Evolutionary conservation across 1,284 basidiomycete genomes (phyloP).

Genomic region (Rhodotorula sp.): DNA sequence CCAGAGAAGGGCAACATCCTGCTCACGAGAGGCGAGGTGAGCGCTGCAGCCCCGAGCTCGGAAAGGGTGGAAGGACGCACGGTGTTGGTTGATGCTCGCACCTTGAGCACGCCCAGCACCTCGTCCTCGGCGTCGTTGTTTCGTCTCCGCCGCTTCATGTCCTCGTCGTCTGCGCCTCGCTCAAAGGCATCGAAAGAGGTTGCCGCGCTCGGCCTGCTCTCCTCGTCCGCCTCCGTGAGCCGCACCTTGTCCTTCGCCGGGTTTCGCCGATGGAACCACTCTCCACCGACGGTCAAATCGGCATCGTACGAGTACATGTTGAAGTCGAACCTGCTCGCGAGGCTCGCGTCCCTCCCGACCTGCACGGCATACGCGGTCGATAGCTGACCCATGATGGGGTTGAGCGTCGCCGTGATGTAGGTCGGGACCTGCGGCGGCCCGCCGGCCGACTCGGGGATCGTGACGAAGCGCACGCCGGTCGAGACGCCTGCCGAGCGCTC

Average conservation of each 20-base stretch:
- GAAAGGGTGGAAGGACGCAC: conserved; percentile 56
- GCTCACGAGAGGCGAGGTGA: conserved; percentile 24
- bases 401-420: conserved; percentile 89
- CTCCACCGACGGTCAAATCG: conserved; percentile 72
- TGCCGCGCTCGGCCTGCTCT: background rate
- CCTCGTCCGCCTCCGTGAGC: background rate
- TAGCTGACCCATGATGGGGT: conserved; percentile 94
- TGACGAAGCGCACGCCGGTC: conserved; percentile 88
- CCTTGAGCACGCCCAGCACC: conserved; percentile 81
- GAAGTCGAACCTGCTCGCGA: conserved; percentile 91
- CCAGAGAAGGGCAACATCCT: conserved; percentile 90
- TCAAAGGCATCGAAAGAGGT: conserved; percentile 38
- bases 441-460: conserved; percentile 67
- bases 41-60: background rate
- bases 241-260: background rate
- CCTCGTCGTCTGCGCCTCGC: conserved; percentile 10
- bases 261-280: conserved; percentile 36
- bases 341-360: conserved; percentile 78
- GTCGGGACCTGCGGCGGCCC: conserved; percentile 66
- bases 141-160: background rate
- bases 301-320: conserved; percentile 96
- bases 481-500: conserved; percentile 93
- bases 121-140: conserved; percentile 51
- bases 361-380: conserved; percentile 88
- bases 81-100: conserved; percentile 80